phyloP scores from a whole-genome alignment of 2,329 filamentous ascomycete genomes.

The Xylariaceae sp. region DNA sequence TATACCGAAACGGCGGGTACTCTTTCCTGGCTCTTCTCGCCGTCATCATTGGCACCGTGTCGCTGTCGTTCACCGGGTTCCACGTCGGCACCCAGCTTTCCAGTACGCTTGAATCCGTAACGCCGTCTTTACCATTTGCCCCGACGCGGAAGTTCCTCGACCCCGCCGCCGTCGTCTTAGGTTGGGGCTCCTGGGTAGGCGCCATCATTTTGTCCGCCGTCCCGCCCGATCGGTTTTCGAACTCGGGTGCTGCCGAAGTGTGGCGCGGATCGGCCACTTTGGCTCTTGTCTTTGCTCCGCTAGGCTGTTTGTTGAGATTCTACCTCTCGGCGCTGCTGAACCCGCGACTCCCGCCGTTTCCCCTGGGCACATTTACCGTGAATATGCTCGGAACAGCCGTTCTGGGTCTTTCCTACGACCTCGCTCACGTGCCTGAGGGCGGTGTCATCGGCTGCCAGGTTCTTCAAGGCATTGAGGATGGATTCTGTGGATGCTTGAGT shows the following conservation, averaged over 20 bases:
- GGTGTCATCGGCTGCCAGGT: constrained; percentile 63
- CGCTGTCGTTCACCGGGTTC: constrained; percentile 66
- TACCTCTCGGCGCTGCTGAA: constrained; percentile 72
- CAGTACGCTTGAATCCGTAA: constrained; percentile 52
- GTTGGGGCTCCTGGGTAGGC: constrained; percentile 72
- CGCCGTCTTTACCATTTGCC: constrained; percentile 56
- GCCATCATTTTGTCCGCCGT: constrained; percentile 68
- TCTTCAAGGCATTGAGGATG: constrained; percentile 62
- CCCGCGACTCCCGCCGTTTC: constrained; percentile 61
- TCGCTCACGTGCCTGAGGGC: constrained; percentile 62
- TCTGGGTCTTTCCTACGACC: constrained; percentile 71
- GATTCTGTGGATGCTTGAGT: constrained; percentile 64
- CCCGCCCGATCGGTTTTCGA: constrained; percentile 54
- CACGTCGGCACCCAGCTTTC: constrained; percentile 73
- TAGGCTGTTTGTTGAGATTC: constrained; percentile 73
- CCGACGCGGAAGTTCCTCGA: constrained; percentile 61
- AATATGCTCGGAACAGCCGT: constrained; percentile 76
- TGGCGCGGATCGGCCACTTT: constrained; percentile 79
- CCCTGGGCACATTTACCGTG: constrained; percentile 78
- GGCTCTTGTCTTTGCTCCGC: constrained; percentile 74
- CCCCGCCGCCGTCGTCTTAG: constrained; percentile 59
- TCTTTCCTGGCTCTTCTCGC: constrained; percentile 78
- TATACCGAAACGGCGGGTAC: constrained; percentile 65
- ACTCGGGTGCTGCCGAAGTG: constrained; percentile 41
- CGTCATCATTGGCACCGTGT: constrained; percentile 68